Evolutionary conservation across 129 eudicot species (phyloP), one percentile per base, ranked within the genome.

Genomic region (Erigeron canadensis): DNA sequence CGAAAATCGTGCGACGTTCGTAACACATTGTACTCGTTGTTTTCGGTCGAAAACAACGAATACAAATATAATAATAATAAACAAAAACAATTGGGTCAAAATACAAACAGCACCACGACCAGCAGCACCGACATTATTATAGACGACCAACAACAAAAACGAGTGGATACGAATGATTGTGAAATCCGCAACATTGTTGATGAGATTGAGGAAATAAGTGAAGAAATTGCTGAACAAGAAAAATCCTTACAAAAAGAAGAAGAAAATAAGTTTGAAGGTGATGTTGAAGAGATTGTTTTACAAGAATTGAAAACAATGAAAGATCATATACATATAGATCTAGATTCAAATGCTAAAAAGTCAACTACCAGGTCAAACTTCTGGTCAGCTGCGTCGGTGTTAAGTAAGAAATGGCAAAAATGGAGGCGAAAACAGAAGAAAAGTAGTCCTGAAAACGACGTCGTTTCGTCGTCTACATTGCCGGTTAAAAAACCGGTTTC

Each of bases 311-410:
- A 87, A 75, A 83, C 87, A 3, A 93, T 93, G 95, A 90, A 89
- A 73, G 95, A 93, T 65, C 90, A 85, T 28, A 83, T 87, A 69
- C 88, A 87, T 21, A 81, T 85, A 74, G 96, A 89, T 81, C 86
- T 89, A 53, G 88, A 85, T 81, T 75, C 83, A 0, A 90, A 81
- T 46, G 80, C 72, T 1, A 93, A 87, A 75, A 93, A 89, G 77
- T 56, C 65, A n/a, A 61, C 34, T 28, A 28, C 89, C 1, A 66
- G 78, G 13, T 81, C 76, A 42, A 84, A 78, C 75, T 81, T 93
- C 34, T 89, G 91, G 98, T 86, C 96, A 0, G 98, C 95, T 0
- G 98, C 98, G 5, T 93, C 98, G 8, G 95, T 84, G 45, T 87
- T 93, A 50, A 81, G 95, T 72, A 93, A 89, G 63, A 89, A 93